Base-by-base conservation (phyloP, 192 early-diverging fungal genomes). In the Podila minutissima region DNA sequence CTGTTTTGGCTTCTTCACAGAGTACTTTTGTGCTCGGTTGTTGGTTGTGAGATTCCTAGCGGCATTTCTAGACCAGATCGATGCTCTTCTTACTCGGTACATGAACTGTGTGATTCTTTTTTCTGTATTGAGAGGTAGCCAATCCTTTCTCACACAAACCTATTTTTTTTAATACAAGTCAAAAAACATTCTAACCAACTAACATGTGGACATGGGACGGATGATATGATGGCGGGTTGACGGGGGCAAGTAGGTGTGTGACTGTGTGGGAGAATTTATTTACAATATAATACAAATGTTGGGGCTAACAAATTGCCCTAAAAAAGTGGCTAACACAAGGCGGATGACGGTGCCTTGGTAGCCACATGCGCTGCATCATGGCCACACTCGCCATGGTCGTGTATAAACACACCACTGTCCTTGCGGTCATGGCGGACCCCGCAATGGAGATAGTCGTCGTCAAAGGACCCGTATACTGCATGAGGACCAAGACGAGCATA, bases 11-110 rank as follows among this genome's bases (percentile, higher is more conserved):
- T 46, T 46, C 41, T 46, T 46, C 41, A 46, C 41, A 46, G 73
- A 67, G 73, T 75, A 64, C 73, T 17, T 15, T 15, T 53, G 73
- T 75, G 61, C 73, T 67, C 73, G 73, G 41, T 75, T 75, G 73
- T 75, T 75, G 73, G 73, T 75, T 75, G 73, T 64, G 73, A 75
- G 73, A 75, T 75, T 75, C 73, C 73, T 75, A 75, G 73, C 73
- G 73, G 73, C 73, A 75, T 75, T 68, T 75, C 73, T 75, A 68
- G 73, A 75, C 73, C 73, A 75, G 73, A 75, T 75, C 73, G 73
- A 75, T 75, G 73, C 73, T 72, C 70, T 71, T 71, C 72, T 64
- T 68, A 67, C 73, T 75, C 73, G 73, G 66, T 68, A 62, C 49
- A 63, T 51, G 61, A 68, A 46, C 68, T 75, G 73, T 75, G 73